Evolutionary conservation across 176 grass and related monocot species (phyloP).

Genomic region (Musa acuminata): DNA sequence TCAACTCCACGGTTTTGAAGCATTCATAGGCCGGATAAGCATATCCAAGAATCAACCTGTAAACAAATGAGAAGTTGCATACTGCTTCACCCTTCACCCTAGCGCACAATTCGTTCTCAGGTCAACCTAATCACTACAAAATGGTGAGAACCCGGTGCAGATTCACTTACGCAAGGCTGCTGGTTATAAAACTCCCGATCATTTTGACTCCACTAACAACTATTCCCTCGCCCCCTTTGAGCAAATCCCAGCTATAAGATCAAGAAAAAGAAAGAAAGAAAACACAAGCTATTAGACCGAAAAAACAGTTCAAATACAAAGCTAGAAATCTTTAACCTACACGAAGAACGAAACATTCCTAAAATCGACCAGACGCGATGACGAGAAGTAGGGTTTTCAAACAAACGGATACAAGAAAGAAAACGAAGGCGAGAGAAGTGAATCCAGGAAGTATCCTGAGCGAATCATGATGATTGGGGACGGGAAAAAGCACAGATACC

Average conservation of each 20-base stretch:
- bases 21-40: slow-evolving; percentile 98
- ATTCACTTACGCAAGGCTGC: slow-evolving; percentile 1
- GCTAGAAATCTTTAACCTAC: background rate
- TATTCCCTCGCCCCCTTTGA: background rate
- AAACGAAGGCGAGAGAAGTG: background rate
- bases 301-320: no score
- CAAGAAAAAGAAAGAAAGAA: background rate
- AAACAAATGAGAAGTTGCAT: slow-evolving; percentile 17
- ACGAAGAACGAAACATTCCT: background rate
- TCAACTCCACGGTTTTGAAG: slow-evolving; percentile 97
- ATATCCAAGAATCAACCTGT: slow-evolving; percentile 78
- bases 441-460: background rate
- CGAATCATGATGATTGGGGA: background rate
- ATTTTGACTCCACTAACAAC: background rate
- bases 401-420: background rate
- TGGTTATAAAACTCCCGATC: slow-evolving; percentile 1
- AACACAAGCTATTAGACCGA: background rate
- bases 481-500: background rate
- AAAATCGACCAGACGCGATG: background rate
- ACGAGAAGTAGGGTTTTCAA: no score
- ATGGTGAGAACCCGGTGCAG: background rate
- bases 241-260: background rate
- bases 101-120: no score
- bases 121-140: no score
- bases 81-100: slow-evolving; percentile 1